Evolutionary conservation across 768 basidiomycete genomes (phyloP).

Genomic region (Podaxis mareebaensis): DNA sequence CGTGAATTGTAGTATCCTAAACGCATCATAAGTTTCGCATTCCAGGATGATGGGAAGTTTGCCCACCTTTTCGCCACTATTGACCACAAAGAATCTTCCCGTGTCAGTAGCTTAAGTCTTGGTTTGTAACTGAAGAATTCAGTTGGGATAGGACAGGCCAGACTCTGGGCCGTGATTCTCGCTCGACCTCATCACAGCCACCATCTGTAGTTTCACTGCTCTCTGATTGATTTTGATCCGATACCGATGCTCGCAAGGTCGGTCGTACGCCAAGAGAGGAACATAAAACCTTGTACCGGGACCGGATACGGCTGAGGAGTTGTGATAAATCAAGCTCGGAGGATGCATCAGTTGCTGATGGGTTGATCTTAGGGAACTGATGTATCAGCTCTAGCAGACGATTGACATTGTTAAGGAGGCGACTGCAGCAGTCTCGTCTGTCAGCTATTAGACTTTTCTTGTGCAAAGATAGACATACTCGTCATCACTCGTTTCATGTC

Average conservation of each 20-base stretch:
- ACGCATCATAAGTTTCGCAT: no score
- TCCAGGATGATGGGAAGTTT: no score
- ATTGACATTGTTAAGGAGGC: slow-evolving; percentile 61
- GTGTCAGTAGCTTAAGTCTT: slow-evolving; percentile 24
- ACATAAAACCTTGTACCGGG: slow-evolving; percentile 86
- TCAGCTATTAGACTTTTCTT: neutral
- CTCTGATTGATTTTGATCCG: neutral
- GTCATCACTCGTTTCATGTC: neutral
- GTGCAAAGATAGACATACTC: neutral
- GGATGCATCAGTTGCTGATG: slow-evolving; percentile 43
- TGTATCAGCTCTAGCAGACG: slow-evolving; percentile 71
- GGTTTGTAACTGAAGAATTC: slow-evolving; percentile 27
- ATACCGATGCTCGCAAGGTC: slow-evolving; percentile 35
- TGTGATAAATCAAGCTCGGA: slow-evolving; percentile 65
- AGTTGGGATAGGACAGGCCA: slow-evolving; percentile 23
- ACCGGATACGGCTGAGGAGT: slow-evolving; percentile 82
- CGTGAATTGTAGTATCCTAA: no score
- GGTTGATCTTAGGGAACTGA: slow-evolving; percentile 79
- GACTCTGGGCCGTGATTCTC: no score
- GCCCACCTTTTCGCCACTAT: neutral
- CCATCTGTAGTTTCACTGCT: neutral
- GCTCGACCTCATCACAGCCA: no score
- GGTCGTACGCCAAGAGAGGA: slow-evolving; percentile 71
- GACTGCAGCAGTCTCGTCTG: slow-evolving; percentile 36
- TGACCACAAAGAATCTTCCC: neutral